Base-by-base conservation (phyloP, 1,284 basidiomycete genomes). In the Agaricales sp. region DNA sequence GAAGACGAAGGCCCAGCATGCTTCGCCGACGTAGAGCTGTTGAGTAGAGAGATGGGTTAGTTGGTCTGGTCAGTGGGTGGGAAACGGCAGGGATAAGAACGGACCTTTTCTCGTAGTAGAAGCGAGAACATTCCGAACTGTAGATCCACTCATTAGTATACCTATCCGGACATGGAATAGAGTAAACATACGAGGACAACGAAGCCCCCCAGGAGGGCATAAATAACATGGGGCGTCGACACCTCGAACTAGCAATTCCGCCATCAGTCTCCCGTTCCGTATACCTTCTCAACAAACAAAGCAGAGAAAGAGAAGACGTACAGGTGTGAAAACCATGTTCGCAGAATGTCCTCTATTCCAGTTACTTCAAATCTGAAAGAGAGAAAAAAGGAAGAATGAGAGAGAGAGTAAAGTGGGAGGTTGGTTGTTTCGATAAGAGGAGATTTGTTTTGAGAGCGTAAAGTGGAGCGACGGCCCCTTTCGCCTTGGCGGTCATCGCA, bases 111-210 rank as follows among this genome's bases (percentile, higher is more conserved):
- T 62, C 94, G 87, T 61, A 99, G 80, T 58, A 97, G 82, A 19
- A 94, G 76, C 8, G 90, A 92, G 67, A 96, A 91, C 84, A 95
- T 92, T 63, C 91, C 90, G 65, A 96, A 97, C 87, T 91, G 52
- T 3, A 45, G 16, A 41, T 4, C 19, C 41, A 26, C 46, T 54
- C 41, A 22, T 51, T 43, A 45, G 44, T 24, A 35, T 43, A 8
- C 4, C 8, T 4, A 30, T 20, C 4, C 13, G 20, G 48, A 26
- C n/a, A 30, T 46, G 51, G 37, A 19, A 48, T 50, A 43, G 52
- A 48, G 18, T 41, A 35, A 12, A 70, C 86, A 62, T 57, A 87
- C 82, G 54, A 87, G 59, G 37, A 89, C 83, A 48, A 86, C 74
- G 61, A 93, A 93, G 47, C 82, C 89, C 22, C 91, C 90, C 13